Base-by-base conservation (phyloP, 2,329 filamentous ascomycete genomes). In the Colletotrichum spaethianum region DNA sequence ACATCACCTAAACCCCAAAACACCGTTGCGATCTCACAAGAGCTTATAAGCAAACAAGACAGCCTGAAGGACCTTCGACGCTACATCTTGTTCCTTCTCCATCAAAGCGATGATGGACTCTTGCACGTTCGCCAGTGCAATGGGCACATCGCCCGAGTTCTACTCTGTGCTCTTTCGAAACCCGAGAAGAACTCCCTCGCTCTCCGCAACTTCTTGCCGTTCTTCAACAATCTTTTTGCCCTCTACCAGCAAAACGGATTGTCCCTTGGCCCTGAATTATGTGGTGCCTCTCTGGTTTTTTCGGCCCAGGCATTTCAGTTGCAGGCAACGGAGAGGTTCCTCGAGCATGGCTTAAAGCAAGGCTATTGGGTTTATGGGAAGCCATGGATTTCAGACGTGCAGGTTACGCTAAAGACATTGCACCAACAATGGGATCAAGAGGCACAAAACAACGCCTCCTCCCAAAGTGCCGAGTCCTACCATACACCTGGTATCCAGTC, bases 181-280 rank as follows among this genome's bases (percentile, higher is more conserved):
- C 67, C 23, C 44, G 56, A 31, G 36, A 44, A 50, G 14, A 55
- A 18, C 44, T 26, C 2, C 7, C 26, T 5, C 20, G 18, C 36
- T n/a, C 46, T 63, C 36, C 4, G 59, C 28, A 79, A 79, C 16
- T 71, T 83, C 26, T 75, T 86, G 48, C 72, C 76, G 1, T 80
- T 87, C 61, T 74, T 87, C 31, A 83, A 85, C 64, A 85, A 86
- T 72, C 65, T 87, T 18, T 75, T 78, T 33, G 77, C 83, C 53
- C 80, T 78, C 53, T 75, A 84, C 12, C 75, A 78, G 4, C 70
- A 72, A 9, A 68, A 76, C 26, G 74, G 70, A 6, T 61, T 74
- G 8, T 67, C 74, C 31, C 55, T 83, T 7, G 76, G 80, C 16
- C 53, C 73, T 0, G 56, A 77, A 2, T 72, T 86, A 11, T 77